Conservation (phyloP, 1,284 basidiomycete genomes). For the Coniferiporia weirii region DNA sequence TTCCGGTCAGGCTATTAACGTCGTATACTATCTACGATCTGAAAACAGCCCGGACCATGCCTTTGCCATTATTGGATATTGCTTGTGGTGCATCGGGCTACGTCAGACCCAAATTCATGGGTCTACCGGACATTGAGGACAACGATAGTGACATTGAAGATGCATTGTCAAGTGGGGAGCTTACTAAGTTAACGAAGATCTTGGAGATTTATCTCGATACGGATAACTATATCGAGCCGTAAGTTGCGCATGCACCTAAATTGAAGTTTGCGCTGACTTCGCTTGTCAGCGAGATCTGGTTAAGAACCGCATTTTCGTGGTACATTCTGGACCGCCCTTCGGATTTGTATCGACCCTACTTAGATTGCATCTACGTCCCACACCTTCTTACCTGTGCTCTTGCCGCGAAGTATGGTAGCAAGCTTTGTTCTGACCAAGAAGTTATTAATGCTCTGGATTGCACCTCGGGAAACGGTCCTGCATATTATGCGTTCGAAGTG, state of each 20-base stretch:
- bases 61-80: not conserved
- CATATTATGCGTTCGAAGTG: conserved; percentile 6
- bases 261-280: not conserved
- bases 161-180: conserved; percentile 22
- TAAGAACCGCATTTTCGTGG: conserved; percentile 48
- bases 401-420: not conserved
- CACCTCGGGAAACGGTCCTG: not conserved
- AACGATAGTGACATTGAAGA: conserved; percentile 13
- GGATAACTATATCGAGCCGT: conserved; percentile 35
- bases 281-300: conserved; percentile 34
- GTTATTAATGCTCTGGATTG: not conserved
- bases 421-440: not conserved
- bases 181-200: conserved; percentile 40
- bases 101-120: conserved; percentile 23
- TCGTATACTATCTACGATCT: not conserved
- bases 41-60: not conserved
- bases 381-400: not conserved
- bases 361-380: not conserved
- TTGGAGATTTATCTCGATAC: conserved; percentile 34
- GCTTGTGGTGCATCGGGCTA: conserved; percentile 7
- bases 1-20: conserved; percentile 5
- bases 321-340: conserved; percentile 51
- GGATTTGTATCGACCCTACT: not conserved
- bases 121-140: conserved; percentile 22
- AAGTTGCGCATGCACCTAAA: conserved; percentile 10